phyloP scores from a whole-genome alignment of 2,329 filamentous ascomycete genomes.

The Xylariaceae sp. region DNA sequence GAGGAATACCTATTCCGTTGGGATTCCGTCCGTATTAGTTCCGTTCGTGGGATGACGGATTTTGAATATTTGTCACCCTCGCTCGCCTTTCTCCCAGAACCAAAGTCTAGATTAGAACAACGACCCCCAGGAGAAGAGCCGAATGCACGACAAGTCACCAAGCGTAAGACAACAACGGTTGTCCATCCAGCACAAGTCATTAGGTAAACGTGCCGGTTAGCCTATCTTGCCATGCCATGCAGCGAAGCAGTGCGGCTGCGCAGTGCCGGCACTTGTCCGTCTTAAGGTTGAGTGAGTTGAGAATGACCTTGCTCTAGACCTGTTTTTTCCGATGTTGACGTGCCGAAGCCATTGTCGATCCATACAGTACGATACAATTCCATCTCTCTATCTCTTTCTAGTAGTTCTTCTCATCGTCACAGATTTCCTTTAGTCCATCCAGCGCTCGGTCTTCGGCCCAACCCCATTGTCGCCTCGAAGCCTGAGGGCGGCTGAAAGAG shows the following conservation, averaged over 20 bases:
- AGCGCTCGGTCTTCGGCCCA: background rate
- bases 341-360: too few relatives aligned
- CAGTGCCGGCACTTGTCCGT: background rate
- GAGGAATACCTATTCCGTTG: too few relatives aligned
- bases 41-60: too few relatives aligned
- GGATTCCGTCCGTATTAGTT: too few relatives aligned
- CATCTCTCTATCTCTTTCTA: background rate
- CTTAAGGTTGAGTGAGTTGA: background rate
- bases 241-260: background rate
- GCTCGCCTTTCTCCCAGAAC: too few relatives aligned
- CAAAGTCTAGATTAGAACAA: too few relatives aligned
- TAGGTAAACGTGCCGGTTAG: background rate
- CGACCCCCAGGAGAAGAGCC: background rate
- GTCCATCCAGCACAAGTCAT: background rate
- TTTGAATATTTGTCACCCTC: too few relatives aligned
- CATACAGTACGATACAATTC: background rate
- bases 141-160: background rate
- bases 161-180: background rate
- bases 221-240: background rate
- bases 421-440: background rate
- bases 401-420: background rate
- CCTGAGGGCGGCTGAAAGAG: too few relatives aligned
- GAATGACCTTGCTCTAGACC: background rate
- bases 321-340: background rate
- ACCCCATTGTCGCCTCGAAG: background rate